Evolutionary conservation across 2,329 filamentous ascomycete species (phyloP).

Genomic region (Botrytis tulipae): DNA sequence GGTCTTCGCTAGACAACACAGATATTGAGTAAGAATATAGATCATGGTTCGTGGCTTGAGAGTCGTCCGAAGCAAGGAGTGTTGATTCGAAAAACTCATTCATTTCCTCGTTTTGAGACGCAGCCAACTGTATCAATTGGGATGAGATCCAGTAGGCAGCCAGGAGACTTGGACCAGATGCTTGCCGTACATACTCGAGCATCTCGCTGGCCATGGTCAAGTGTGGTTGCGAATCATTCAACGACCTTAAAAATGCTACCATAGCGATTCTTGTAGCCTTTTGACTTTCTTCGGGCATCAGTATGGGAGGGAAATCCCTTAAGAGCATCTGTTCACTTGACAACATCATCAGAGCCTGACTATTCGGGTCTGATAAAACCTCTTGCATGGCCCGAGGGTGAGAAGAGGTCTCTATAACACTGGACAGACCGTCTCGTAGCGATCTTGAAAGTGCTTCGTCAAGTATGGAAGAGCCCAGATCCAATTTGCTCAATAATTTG

Average conservation of each 20-base stretch:
- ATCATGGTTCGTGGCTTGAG: slow-evolving; percentile 56
- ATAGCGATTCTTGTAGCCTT: slow-evolving; percentile 58
- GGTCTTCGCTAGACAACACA: slow-evolving; percentile 53
- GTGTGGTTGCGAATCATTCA: slow-evolving; percentile 58
- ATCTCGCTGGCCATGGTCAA: slow-evolving; percentile 63
- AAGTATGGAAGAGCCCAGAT: slow-evolving; percentile 63
- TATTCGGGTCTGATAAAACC: slow-evolving; percentile 33
- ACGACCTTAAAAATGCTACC: slow-evolving; percentile 53
- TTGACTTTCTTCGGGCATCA: slow-evolving; percentile 66
- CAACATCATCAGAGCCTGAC: slow-evolving; percentile 36
- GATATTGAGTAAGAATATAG: slow-evolving; percentile 62
- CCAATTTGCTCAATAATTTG: slow-evolving; percentile 60
- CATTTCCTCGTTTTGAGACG: slow-evolving; percentile 52
- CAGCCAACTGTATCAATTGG: slow-evolving; percentile 62
- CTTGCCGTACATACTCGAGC: slow-evolving; percentile 59
- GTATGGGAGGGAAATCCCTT: slow-evolving; percentile 55
- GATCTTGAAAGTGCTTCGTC: slow-evolving; percentile 65
- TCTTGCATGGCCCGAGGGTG: slow-evolving; percentile 31
- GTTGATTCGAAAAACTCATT: slow-evolving; percentile 66
- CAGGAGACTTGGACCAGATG: slow-evolving; percentile 57
- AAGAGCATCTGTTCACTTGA: slow-evolving; percentile 25
- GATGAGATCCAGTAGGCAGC: slow-evolving; percentile 80
- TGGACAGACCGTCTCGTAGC: slow-evolving; percentile 70
- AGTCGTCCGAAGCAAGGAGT: slow-evolving; percentile 40
- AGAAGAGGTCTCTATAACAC: slow-evolving; percentile 31